Evolutionary conservation across 805 yeast species (phyloP), one percentile per base, ranked within the genome.

Genomic region (Starmerella sp.): DNA sequence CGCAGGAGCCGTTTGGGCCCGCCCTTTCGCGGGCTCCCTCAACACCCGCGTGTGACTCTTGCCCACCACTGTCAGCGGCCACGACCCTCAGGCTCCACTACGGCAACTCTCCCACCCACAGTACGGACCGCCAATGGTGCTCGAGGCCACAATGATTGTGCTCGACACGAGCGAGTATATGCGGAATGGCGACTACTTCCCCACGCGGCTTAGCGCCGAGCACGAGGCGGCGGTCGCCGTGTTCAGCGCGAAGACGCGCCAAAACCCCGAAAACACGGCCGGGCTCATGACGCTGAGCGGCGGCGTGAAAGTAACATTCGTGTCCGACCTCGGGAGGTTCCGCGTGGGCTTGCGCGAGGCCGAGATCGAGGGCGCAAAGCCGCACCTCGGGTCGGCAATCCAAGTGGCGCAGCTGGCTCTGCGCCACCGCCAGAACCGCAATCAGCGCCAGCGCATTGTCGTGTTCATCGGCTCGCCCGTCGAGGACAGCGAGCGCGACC

Each of bases 111-210:
- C 10, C 46, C 34, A 39, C 38, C 14, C 38, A 6, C 29, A 6
- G 15, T 6, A 39, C 34, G 10, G 17, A 28, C 17, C 48, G 58
- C 76, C 66, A 53, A 89, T 89, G 97, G 96, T 84, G 60, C 78
- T 90, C 65, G 98, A 93, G 73, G 97, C 97, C 60, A 86, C 96
- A 14, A 90, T 93, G 85, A 79, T 93, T 59, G 87, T 89, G 75
- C 72, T 93, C 66, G 99, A 93, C 75, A 91, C 89, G 76, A 88
- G 96, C 52, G 98, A 93, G 73, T 91, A 77, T 70, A 86, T 90
- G 80, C 78, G 98, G 65, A 93, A 93, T 68, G 98, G 97, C 35
- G 98, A 93, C 69, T 93, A 83, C 66, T 77, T 86, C 38, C 81
- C 95, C 15, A 83, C 90, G 14, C 78, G 98, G 65, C 90, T 82